These are phyloP conservation scores for Multifurca ochricompacta DNA, from an alignment of 768 basidiomycete genomes.

Conservation along the genomic window DNA sequence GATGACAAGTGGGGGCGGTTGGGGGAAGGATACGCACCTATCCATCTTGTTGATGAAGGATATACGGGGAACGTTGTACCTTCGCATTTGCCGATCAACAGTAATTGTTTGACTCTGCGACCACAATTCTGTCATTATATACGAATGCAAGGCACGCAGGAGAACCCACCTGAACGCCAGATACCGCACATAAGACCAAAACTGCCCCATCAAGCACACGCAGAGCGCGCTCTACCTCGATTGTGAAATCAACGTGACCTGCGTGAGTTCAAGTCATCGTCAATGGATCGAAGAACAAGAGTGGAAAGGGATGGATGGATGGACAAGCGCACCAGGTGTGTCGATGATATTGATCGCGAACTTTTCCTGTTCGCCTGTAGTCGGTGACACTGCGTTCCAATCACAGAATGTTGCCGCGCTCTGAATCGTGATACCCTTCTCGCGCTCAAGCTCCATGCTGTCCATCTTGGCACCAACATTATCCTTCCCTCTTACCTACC, in stretches of 20 bases:
- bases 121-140: not conserved
- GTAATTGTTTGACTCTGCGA: conserved; percentile 93
- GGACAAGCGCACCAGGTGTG: conserved; percentile 67
- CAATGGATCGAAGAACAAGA: not conserved
- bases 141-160: not conserved
- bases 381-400: conserved; percentile 70
- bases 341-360: conserved; percentile 98
- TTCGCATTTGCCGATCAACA: conserved; percentile 97
- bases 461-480: conserved; percentile 99
- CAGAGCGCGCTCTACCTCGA: conserved; percentile 95
- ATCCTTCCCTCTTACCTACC: conserved; percentile 84
- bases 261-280: not conserved
- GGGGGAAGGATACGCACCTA: conserved; percentile 39
- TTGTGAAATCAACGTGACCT: conserved; percentile 99
- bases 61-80: conserved; percentile 91
- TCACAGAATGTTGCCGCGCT: conserved; percentile 98
- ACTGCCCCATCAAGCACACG: conserved; percentile 96
- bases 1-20: not conserved
- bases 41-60: conserved; percentile 99
- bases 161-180: conserved; percentile 76
- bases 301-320: not conserved
- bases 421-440: conserved; percentile 99
- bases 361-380: conserved; percentile 59
- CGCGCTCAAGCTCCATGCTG: conserved; percentile 96
- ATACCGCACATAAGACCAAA: conserved; percentile 92